Evolutionary conservation across 371 early-diverging fungal genomes (phyloP).

Genomic region (Apophysomyces trapeziformis): DNA sequence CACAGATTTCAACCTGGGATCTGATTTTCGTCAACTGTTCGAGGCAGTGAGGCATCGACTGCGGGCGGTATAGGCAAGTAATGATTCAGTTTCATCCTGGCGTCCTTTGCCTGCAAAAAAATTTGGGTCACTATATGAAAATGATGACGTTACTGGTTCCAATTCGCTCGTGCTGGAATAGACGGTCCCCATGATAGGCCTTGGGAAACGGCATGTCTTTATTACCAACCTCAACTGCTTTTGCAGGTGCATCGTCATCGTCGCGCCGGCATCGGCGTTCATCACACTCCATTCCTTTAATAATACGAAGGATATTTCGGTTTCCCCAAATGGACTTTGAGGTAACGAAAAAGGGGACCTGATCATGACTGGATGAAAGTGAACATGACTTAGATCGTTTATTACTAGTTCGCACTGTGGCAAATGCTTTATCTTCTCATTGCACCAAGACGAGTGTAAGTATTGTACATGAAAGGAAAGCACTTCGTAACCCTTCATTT

Average conservation of each 20-base stretch:
- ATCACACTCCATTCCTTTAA: conserved; percentile 29
- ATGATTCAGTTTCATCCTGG: too few relatives aligned
- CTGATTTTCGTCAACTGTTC: too few relatives aligned
- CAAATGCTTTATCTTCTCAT: conserved; percentile 89
- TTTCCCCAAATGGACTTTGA: conserved; percentile 91
- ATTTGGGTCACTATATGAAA: too few relatives aligned
- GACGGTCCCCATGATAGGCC: not conserved
- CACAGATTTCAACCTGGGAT: too few relatives aligned
- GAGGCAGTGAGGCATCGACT: too few relatives aligned
- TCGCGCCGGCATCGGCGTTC: conserved; percentile 26
- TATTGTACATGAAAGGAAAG: conserved; percentile 2
- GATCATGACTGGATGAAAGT: not conserved
- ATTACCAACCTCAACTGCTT: conserved; percentile 24
- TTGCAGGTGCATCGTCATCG: conserved; percentile 16
- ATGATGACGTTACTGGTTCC: too few relatives aligned
- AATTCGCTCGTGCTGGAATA: too few relatives aligned
- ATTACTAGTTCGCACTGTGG: conserved; percentile 81
- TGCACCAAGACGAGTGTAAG: conserved; percentile 86
- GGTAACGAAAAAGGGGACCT: conserved; percentile 25
- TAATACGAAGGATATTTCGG: conserved; percentile 66
- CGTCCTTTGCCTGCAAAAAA: too few relatives aligned
- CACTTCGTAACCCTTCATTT: not conserved
- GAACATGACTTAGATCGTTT: not conserved
- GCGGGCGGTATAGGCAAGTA: too few relatives aligned
- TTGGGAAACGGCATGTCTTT: conserved; percentile 18